A percentile compares a stretch with the other conserved stretches of the same genome.
Evolutionary conservation across 768 basidiomycete genomes (phyloP).

Genomic region (Xanthoconium purpureum): DNA sequence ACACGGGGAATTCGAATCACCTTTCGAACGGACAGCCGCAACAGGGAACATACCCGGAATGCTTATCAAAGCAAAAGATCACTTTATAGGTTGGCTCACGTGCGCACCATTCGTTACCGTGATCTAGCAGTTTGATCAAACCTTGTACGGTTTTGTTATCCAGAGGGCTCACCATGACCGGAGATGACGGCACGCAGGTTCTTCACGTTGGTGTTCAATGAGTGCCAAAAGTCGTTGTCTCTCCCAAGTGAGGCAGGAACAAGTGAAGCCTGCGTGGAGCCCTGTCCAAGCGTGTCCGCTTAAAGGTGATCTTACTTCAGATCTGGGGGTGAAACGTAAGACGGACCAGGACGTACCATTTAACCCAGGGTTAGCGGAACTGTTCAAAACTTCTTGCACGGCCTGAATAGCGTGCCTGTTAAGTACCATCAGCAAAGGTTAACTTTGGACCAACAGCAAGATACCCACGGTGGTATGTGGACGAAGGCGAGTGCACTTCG

Average conservation of each 20-base stretch:
- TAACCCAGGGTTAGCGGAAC: conserved; percentile 40
- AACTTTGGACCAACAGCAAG: background rate
- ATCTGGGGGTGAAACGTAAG: background rate
- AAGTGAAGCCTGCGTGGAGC: conserved; percentile 59
- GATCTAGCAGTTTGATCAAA: conserved; percentile 42
- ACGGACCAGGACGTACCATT: conserved; percentile 31
- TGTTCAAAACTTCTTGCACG: conserved; percentile 36
- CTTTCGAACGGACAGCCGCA: background rate
- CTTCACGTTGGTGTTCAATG: conserved; percentile 54
- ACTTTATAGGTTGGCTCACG: conserved; percentile 59
- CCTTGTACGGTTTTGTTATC: background rate
- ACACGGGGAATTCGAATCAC: background rate
- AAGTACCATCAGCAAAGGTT: background rate
- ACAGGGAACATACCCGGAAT: conserved; percentile 52
- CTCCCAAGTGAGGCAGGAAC: conserved; percentile 38
- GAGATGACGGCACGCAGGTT: conserved; percentile 68
- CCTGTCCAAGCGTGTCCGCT: conserved; percentile 53
- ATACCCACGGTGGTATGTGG: conserved; percentile 67
- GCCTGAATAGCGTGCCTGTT: conserved; percentile 29
- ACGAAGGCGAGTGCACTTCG: conserved; percentile 67
- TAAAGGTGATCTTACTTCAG: background rate
- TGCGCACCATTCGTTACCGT: conserved; percentile 79
- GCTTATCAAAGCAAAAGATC: conserved; percentile 74
- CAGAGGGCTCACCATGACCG: conserved; percentile 55
- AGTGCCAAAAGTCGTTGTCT: conserved; percentile 61